phyloP scores from a whole-genome alignment of 2,329 filamentous ascomycete genomes.

The Ophidiomyces ophidiicola region DNA sequence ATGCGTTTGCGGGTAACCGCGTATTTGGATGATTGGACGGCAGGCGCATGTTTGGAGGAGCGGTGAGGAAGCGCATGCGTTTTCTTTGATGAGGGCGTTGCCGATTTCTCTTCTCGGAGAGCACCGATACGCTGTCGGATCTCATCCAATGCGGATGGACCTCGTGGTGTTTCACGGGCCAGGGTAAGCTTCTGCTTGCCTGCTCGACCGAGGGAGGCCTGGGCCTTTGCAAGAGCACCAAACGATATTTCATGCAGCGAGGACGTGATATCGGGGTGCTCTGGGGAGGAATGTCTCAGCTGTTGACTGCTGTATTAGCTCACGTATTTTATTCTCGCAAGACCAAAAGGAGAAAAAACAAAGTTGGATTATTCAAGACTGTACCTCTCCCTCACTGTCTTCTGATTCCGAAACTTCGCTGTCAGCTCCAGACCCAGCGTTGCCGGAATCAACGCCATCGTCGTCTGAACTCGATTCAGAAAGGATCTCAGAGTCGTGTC shows the following conservation, averaged over 20 bases:
- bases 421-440: constrained; percentile 8
- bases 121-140: constrained; percentile 32
- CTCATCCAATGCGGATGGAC: constrained; percentile 23
- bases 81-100: constrained; percentile 18
- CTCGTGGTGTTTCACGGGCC: background rate
- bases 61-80: constrained; percentile 15
- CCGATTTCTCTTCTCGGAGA: constrained; percentile 31
- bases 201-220: constrained; percentile 48
- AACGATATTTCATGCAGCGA: constrained; percentile 60
- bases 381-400: constrained; percentile 24
- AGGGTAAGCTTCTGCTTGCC: constrained; percentile 21
- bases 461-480: constrained; percentile 20
- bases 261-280: constrained; percentile 27
- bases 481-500: constrained; percentile 29
- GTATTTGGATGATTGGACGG: constrained; percentile 67
- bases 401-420: constrained; percentile 15
- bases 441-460: constrained; percentile 11
- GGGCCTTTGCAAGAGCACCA: constrained; percentile 77
- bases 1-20: constrained; percentile 71
- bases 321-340: no score
- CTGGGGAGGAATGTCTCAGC: constrained; percentile 10
- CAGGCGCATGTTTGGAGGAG: constrained; percentile 74
- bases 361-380: constrained; percentile 17
- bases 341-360: background rate
- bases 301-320: no score